A percentile compares a stretch with the other conserved stretches of the same genome.
These are phyloP conservation scores for Sesbania bispinosa DNA, from an alignment of 306 rosid genomes.

Conservation along the genomic window DNA sequence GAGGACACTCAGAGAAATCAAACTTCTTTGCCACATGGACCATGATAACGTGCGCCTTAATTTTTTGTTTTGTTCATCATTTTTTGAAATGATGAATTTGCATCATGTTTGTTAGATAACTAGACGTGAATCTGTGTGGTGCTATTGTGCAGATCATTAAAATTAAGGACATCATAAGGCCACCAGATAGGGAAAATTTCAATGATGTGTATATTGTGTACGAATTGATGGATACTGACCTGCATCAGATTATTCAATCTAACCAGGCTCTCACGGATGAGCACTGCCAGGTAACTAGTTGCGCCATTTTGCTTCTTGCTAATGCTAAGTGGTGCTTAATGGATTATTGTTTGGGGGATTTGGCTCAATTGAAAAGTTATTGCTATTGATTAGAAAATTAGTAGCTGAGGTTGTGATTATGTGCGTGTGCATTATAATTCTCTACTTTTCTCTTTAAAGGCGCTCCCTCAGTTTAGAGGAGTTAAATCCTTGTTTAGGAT, in stretches of 20 bases:
- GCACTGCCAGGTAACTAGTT: conserved; percentile 77
- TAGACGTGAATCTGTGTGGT: no score
- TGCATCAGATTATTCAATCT: conserved; percentile 85
- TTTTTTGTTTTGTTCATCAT: background rate
- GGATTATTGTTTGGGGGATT: background rate
- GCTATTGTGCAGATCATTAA: conserved; percentile 66
- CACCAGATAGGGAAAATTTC: conserved; percentile 70
- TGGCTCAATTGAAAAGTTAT: no score
- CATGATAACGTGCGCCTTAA: conserved; percentile 71
- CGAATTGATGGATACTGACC: conserved; percentile 89
- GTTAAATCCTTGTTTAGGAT: no score
- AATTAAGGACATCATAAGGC: conserved; percentile 80
- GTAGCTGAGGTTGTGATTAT: no score
- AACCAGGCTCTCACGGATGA: conserved; percentile 81
- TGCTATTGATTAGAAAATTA: no score
- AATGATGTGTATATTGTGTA: conserved; percentile 85
- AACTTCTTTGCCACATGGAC: conserved; percentile 64
- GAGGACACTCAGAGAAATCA: conserved; percentile 42
- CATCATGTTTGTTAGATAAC: background rate
- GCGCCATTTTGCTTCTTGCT: no score
- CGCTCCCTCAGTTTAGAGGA: no score
- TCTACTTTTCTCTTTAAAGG: no score
- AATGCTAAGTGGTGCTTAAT: no score
- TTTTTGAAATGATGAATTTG: background rate
- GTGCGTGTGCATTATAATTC: no score